Base-by-base conservation (phyloP, 495 filamentous ascomycete genomes). In the Talaromyces adpressus region DNA sequence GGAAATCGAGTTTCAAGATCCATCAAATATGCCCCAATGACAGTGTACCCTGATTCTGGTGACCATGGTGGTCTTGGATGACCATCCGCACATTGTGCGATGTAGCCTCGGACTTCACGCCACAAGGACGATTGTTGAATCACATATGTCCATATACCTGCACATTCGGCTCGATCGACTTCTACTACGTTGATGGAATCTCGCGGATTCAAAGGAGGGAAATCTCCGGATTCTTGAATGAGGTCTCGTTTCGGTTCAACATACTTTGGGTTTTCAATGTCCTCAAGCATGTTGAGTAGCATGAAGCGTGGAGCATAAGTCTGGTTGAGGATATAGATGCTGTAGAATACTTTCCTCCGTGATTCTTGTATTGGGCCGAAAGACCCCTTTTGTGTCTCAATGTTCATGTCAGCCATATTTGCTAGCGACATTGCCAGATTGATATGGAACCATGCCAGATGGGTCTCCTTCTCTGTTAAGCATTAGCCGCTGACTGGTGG, bases 31-130 rank as follows among this genome's bases (percentile, higher is more conserved):
- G 60, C 45, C 6, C 60, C 60, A 14, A 62, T 62, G 0, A 62
- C 45, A 30, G 60, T 27, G 41, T 62, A 62, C 7, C 25, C 47
- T 12, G 60, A 62, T 52, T 62, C 60, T 34, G 60, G 60, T 18
- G 60, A 52, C 60, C 60, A 62, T 16, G 60, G 60, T 20, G 60
- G 60, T 23, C 53, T 62, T 53, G 41, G 60, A 23, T 53, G 39
- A 7, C 60, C 60, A 53, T 62, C 60, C 20, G 47, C 60, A 62
- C 60, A 62, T 25, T 62, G 60, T 11, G 60, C 60, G 30, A 62
- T 23, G 29, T 62, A 62, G 4, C 60, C 60, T 14, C 60, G 60
- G n/a, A 62, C 41, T 36, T 62, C 60, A 7, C 60, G 60, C 60
- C 60, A 62, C 25, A 62, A 36, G 7, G 60, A 62, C 2, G 60